These are phyloP conservation scores for Sextonia rubra DNA, from an alignment of 164 flowering plant species.

Conservation along the genomic window DNA sequence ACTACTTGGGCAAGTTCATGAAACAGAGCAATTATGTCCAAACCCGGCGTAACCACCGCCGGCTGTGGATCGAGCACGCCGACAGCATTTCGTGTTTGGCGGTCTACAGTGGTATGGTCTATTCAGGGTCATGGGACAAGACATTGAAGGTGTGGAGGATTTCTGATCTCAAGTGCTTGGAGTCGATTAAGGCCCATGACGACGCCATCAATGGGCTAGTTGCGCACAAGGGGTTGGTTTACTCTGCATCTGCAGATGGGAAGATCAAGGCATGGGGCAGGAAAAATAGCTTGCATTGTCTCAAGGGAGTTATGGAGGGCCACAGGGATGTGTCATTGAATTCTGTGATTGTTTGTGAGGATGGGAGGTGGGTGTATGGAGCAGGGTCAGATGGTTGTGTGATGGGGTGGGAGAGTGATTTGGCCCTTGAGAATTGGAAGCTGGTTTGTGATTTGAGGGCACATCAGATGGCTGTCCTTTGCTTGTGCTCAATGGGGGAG, in stretches of 20 bases:
- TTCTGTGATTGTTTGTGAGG: constrained; percentile 56
- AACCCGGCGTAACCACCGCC: constrained; percentile 54
- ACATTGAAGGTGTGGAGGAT: constrained; percentile 86
- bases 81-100: constrained; percentile 91
- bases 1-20: constrained; percentile 84
- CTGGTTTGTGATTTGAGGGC: constrained; percentile 57
- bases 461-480: constrained; percentile 78
- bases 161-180: constrained; percentile 84
- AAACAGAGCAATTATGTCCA: constrained; percentile 88
- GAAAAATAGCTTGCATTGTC: constrained; percentile 32
- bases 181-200: constrained; percentile 87
- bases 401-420: constrained; percentile 67
- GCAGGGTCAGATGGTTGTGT: constrained; percentile 84
- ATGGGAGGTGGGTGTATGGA: constrained; percentile 62
- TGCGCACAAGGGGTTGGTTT: constrained; percentile 51
- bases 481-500: constrained; percentile 62
- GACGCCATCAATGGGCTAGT: constrained; percentile 83
- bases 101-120: constrained; percentile 57
- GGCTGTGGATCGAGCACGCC: constrained; percentile 89
- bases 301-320: constrained; percentile 61
- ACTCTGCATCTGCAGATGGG: constrained; percentile 90
- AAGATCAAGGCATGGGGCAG: constrained; percentile 80
- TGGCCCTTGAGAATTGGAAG: constrained; percentile 39
- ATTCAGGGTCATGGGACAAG: constrained; percentile 98
- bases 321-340: constrained; percentile 78